Base-by-base conservation (phyloP, 768 basidiomycete genomes). In the Collybia sp. region DNA sequence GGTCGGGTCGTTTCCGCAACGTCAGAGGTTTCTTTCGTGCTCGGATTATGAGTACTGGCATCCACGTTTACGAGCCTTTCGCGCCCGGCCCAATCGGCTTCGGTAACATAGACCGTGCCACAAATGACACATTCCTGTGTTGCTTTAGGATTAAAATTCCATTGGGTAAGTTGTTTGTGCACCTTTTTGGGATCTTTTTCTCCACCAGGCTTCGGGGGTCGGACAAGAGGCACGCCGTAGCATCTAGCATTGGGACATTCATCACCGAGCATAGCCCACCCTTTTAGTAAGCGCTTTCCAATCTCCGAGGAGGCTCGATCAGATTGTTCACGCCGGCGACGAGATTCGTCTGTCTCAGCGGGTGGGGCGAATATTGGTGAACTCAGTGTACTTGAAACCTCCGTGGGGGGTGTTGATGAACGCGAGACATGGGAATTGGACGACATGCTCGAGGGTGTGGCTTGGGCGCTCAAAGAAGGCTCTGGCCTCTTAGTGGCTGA, bases 231-330 rank as follows among this genome's bases (percentile, higher is more conserved):
- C 5, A 92, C 71, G 11, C 89, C 89, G 62, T 80, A 84, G 58
- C 92, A 93, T 17, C 65, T 60, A 3, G 59, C 53, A 54, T 79
- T 85, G 0, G 80, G 79, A 57, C 92, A 93, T 65, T 91, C 88
- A 32, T 93, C 88, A 17, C 75, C 88, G n/a, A 93, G 71, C 86
- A 93, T 88, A 0, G 91, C 81, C 88, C 88, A 93, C 34, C 87
- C 91, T 53, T 80, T 82, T 39, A 93, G 65, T 48, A 93, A 69
- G 18, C 81, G 76, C 51, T 78, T 83, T 37, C 87, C 92, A 25
- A 93, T 88, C 57, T 86, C 85, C 42, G 81, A 65, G 2, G 89
- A 88, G 12, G 92, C 91, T 34, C 63, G 67, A 59, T 93, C 90
- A 2, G 88, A 89, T 61, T 93, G 90, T 48, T 83, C 80, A 44